Base-by-base conservation (phyloP, 2,329 filamentous ascomycete species). In the Alternaria sp. region DNA sequence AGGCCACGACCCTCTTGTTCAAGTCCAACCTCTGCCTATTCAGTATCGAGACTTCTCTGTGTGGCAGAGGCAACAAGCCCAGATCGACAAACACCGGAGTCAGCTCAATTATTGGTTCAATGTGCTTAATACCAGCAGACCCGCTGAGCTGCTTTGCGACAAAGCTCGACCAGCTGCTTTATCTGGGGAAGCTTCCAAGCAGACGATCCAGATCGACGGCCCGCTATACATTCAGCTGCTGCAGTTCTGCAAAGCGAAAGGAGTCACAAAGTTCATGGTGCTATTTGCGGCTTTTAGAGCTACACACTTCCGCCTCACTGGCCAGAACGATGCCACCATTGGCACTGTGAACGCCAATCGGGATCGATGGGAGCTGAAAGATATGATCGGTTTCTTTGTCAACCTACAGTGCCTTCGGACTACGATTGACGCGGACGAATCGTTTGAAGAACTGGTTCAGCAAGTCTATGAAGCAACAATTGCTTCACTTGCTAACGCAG, bases 331-430 rank as follows among this genome's bases (percentile, higher is more conserved):
- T 30, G 61, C 61, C 6, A 63, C 57, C 0, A 61, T 63, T 1
- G 57, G 61, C 6, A 34, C 48, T 20, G 8, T 48, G 5, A 62
- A 62, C 20, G 62, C 59, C 18, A 64, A 57, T 27, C 44, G 54
- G 36, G 46, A 62, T 7, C 34, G 36, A 5, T 62, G 40, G 59
- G 62, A 64, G 30, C 14, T 64, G 0, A 54, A 50, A 51, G 59
- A 62, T 8, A 56, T 62, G 38, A 62, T 64, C 10, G 62, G 62
- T 8, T 64, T 62, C 55, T 64, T 64, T 57, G 54, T 64, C 18
- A 64, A 64, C 25, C 40, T 62, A 12, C 62, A 64, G 10, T 64
- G 62, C n/a, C 30, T 64, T 27, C 54, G 59, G 12, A 62, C 18
- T 3, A 59, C 18, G 3, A 22, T 64, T 20, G 22, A 30, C 28